phyloP scores from a whole-genome alignment of 805 yeast species.

The Pichia heedii region DNA sequence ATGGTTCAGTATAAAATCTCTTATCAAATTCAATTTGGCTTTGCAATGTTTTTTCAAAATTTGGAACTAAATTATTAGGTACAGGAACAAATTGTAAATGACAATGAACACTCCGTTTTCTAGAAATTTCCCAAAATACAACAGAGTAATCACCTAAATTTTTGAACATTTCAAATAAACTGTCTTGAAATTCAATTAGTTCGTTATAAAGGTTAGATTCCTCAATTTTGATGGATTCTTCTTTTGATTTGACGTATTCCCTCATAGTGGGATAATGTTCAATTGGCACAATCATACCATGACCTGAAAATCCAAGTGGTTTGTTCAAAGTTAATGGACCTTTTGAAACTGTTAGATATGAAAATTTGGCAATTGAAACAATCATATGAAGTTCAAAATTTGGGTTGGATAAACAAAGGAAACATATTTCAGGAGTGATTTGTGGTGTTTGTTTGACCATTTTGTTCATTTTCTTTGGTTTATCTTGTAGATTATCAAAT shows the following conservation, averaged over 20 bases:
- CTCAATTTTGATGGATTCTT: slow-evolving; percentile 16
- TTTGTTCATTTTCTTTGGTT: neutral
- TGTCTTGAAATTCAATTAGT: slow-evolving; percentile 34
- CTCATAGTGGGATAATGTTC: slow-evolving; percentile 49
- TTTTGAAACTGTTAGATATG: slow-evolving; percentile 71
- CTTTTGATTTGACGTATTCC: slow-evolving; percentile 20
- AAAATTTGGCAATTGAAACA: slow-evolving; percentile 56
- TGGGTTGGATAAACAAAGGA: slow-evolving; percentile 78
- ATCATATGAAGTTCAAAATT: slow-evolving; percentile 72
- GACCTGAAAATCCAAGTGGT: slow-evolving; percentile 56
- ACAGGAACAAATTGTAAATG: slow-evolving; percentile 76
- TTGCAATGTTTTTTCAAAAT: slow-evolving; percentile 38
- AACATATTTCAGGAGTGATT: slow-evolving; percentile 55
- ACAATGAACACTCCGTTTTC: slow-evolving; percentile 57
- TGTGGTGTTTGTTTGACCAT: neutral
- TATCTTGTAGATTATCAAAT: neutral
- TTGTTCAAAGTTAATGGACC: slow-evolving; percentile 67
- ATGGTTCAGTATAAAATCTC: slow-evolving; percentile 32
- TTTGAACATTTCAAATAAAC: slow-evolving; percentile 42
- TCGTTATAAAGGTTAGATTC: slow-evolving; percentile 36
- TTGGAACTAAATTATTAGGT: slow-evolving; percentile 25
- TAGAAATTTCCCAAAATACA: slow-evolving; percentile 63
- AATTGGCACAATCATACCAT: slow-evolving; percentile 72
- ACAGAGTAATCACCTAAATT: slow-evolving; percentile 34
- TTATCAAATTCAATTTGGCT: slow-evolving; percentile 39